Percentiles rank a stretch among this genome's conserved stretches.
These are phyloP conservation scores for Neonectria ditissima DNA, from an alignment of 2,329 filamentous ascomycete genomes.

Conservation along the genomic window DNA sequence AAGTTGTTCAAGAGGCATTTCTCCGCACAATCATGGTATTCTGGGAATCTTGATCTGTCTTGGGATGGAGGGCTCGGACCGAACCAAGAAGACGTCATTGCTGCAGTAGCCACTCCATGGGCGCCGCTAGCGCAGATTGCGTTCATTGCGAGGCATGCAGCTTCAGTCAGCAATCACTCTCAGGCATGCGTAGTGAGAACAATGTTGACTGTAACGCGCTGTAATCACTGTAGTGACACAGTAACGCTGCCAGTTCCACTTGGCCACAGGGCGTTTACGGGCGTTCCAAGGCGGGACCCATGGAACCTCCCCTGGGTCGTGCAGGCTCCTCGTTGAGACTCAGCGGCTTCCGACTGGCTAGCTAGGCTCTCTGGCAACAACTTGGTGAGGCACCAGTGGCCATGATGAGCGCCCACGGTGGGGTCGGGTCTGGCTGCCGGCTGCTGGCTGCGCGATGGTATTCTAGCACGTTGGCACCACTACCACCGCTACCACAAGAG, in stretches of 20 bases:
- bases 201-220: slow-evolving; percentile 34
- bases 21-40: background rate
- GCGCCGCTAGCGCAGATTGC: slow-evolving; percentile 29
- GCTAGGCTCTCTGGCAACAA: background rate
- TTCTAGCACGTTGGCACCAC: slow-evolving; percentile 25
- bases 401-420: slow-evolving; percentile 13
- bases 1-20: background rate
- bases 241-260: slow-evolving; percentile 21
- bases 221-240: slow-evolving; percentile 24
- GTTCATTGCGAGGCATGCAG: slow-evolving; percentile 22
- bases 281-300: slow-evolving; percentile 13
- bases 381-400: slow-evolving; percentile 15
- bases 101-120: slow-evolving; percentile 20
- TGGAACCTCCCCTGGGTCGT: too few species aligned
- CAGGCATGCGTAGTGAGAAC: slow-evolving; percentile 35
- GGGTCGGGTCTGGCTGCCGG: slow-evolving; percentile 5
- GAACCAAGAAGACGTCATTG: slow-evolving; percentile 39
- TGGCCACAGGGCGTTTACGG: slow-evolving; percentile 4
- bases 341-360: slow-evolving; percentile 26
- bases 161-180: slow-evolving; percentile 32
- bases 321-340: slow-evolving; percentile 2
- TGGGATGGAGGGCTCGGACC: background rate
- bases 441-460: slow-evolving; percentile 30
- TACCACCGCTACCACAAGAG: slow-evolving; percentile 20
- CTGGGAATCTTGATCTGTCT: slow-evolving; percentile 35